Conservation (phyloP, 768 basidiomycete genomes). For the Hypsizygus marmoreus region DNA sequence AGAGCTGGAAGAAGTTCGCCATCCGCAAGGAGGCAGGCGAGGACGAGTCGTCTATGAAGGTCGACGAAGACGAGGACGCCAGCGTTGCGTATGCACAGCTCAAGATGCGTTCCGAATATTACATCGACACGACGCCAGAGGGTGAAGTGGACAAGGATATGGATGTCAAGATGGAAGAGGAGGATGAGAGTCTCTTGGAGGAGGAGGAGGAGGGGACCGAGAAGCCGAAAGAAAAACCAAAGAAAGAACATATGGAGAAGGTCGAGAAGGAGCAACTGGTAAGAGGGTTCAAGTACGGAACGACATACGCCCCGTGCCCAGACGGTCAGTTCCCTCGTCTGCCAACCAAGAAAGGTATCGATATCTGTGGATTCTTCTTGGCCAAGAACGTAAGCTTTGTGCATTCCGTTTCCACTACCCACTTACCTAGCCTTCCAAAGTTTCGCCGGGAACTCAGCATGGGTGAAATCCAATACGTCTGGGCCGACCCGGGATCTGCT, state of each 20-base stretch:
- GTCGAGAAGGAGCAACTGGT: constrained; percentile 81
- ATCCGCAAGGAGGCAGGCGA: constrained; percentile 37
- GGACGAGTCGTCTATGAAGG: constrained; percentile 36
- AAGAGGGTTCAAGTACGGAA: constrained; percentile 86
- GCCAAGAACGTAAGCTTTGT: constrained; percentile 54
- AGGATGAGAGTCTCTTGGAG: constrained; percentile 29
- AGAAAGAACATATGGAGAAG: constrained; percentile 44
- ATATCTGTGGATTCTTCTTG: constrained; percentile 84
- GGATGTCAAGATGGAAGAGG: constrained; percentile 44
- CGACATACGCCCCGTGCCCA: constrained; percentile 84
- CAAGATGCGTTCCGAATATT: constrained; percentile 57
- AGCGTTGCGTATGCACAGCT: constrained; percentile 42
- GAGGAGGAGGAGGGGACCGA: constrained; percentile 26
- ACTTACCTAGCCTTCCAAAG: constrained; percentile 36
- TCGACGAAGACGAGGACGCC: constrained; percentile 32
- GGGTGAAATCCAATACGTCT: constrained; percentile 86
- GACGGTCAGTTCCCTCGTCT: constrained; percentile 81
- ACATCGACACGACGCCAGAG: constrained; percentile 53
- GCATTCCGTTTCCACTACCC: constrained; percentile 1
- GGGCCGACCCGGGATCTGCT: constrained; percentile 67
- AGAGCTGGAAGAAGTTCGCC: constrained; percentile 78
- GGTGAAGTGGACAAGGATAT: constrained; percentile 39
- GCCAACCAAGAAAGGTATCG: constrained; percentile 80
- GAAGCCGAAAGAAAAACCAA: constrained; percentile 30
- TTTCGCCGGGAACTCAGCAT: constrained; percentile 82